These are phyloP conservation scores for Colletotrichum salicis DNA, from an alignment of 2,329 filamentous ascomycete species.

Conservation along the genomic window DNA sequence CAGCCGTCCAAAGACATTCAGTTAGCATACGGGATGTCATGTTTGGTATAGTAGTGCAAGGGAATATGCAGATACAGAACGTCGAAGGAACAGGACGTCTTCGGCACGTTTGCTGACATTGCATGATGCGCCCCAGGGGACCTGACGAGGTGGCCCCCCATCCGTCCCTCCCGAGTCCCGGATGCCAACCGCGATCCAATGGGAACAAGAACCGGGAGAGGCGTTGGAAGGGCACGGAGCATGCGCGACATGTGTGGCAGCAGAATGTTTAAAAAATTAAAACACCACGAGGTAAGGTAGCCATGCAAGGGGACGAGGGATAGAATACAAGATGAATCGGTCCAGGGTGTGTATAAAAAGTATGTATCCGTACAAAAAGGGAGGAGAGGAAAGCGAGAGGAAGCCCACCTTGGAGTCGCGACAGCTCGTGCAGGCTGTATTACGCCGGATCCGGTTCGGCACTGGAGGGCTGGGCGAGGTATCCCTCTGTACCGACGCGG, in stretches of 20 bases:
- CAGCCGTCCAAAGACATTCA: neutral
- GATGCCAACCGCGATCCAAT: slow-evolving; percentile 9
- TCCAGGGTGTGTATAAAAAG: neutral
- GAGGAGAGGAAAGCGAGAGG: neutral
- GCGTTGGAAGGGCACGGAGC: neutral
- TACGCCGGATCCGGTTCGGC: slow-evolving; percentile 43
- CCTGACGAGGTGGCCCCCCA: neutral
- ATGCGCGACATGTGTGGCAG: neutral
- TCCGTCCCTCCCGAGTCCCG: neutral
- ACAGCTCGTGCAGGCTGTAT: slow-evolving; percentile 46
- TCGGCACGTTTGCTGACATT: neutral
- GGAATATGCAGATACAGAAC: neutral
- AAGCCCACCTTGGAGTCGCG: slow-evolving; percentile 50
- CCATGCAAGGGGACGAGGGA: neutral
- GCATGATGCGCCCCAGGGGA: slow-evolving; percentile 6
- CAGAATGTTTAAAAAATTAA: neutral
- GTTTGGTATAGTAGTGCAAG: neutral
- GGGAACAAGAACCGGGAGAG: slow-evolving; percentile 13
- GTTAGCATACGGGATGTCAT: slow-evolving; percentile 3
- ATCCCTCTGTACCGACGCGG: slow-evolving; percentile 25
- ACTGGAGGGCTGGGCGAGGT: slow-evolving; percentile 27
- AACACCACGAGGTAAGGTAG: neutral
- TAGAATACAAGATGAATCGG: neutral
- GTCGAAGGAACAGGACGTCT: neutral
- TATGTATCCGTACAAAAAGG: too few species aligned